Evolutionary conservation across 2,329 filamentous ascomycete genomes (phyloP), one percentile per base, ranked within the genome.

Genomic region (Elsinoe necatrix): DNA sequence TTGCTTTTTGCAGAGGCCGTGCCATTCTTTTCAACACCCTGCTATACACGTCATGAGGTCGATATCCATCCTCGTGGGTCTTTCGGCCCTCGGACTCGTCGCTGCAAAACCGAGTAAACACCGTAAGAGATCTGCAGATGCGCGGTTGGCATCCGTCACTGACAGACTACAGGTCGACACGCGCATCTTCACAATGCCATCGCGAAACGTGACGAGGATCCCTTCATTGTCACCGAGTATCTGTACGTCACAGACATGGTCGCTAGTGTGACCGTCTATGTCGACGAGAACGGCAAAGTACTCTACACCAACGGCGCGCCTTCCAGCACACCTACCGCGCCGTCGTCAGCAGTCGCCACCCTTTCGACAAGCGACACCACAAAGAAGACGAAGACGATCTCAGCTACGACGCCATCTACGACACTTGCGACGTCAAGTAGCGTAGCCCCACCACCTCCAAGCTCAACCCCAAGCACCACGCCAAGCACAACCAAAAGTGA

Each of bases 221-320:
- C 61, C n/a, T 62, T 41, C 37, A 18, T 37, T 14, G 41, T 73
- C 47, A 68, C 71, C 43, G 66, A 67, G 41, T 61, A 66, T 55
- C 55, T 63, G 50, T 61, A 65, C 29, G 67, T 73, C 11, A 76
- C 74, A 37, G 71, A 75, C 37, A 62, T 73, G 8, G 72, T 75
- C 4, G 71, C 78, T 58, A 72, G 79, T 51, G 75, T 77, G 20
- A 66, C 83, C 25, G 76, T 86, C 63, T 85, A 80, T 68, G 80
- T 85, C 45, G 76, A 87, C 64, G 70, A 78, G 61, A 67, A 77
- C 57, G 81, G 81, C 56, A 72, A 76, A n/a, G 72, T 75, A 2
- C 61, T 82, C 59, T 74, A 72, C 20, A 67, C 60, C 48, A 55
- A 47, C 34, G 59, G 55, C 39, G 39, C 50, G 52, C 42, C 54